Evolutionary conservation across 2,329 filamentous ascomycete species (phyloP), one percentile per base, ranked within the genome.

Genomic region (Fusarium mexicanum): DNA sequence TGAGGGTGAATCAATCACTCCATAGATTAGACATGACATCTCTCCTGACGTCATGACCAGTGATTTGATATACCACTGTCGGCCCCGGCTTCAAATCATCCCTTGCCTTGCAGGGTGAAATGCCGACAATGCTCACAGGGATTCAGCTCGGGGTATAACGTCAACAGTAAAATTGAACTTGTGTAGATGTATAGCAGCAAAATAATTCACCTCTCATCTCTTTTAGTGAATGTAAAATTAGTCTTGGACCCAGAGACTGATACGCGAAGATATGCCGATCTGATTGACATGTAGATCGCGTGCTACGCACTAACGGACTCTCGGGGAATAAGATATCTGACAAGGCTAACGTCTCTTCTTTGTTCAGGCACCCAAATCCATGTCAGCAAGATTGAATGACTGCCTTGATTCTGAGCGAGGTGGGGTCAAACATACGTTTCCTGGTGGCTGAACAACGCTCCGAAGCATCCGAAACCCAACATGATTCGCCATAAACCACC

Each of bases 391-490:
- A 29, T 10, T 41, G 51, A 41, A n/a, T 10, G 16, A 31, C 51
- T 55, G 24, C 58, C 41, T 40, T 61, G 58, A n/a, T 41, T 43
- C 18, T 55, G 31, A 10, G 3, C 31, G 5, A 43, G 37, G 59
- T 61, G 59, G 59, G 59, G 59, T 61, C 47, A 61, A 43, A 38
- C 44, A 31, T 38, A n/a, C 24, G 51, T 55, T 55, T 6, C 10
- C 8, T 6, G 24, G 24, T 37, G 31, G 33, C 57, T 59, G 57
- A 57, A 40, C 1, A 55, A 18, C 12, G 18, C 37, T 43, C 59
- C 59, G 59, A 57, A 16, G 59, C 47, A 43, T 61, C 59, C 59
- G 59, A 57, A 12, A 24, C n/a, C 5, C n/a, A 57, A 57, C 18
- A 61, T 61, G 59, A 61, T 61, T 61, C 59, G 59, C 48, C 16